phyloP scores from a whole-genome alignment of 1,139 yeast genomes.

The Scheffersomyces illinoinensis region DNA sequence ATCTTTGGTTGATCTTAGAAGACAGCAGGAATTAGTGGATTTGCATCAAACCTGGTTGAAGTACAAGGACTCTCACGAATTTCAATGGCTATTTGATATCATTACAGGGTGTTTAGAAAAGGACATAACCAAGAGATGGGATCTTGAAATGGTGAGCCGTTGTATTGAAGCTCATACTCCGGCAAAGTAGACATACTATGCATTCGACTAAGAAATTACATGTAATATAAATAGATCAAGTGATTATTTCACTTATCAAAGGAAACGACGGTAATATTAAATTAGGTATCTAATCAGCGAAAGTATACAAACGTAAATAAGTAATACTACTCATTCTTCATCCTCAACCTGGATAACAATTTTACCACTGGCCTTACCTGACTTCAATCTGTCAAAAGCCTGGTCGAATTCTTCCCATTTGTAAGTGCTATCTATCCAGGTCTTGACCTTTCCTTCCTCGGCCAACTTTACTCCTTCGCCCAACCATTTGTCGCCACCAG shows the following conservation, averaged over 20 bases:
- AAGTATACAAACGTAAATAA: neutral
- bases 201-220: neutral
- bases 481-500: conserved; percentile 15
- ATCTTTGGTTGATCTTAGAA: conserved; percentile 23
- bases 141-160: conserved; percentile 37
- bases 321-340: neutral
- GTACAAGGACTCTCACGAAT: conserved; percentile 19
- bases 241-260: neutral
- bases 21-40: conserved; percentile 17
- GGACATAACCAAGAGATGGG: conserved; percentile 54
- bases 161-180: conserved; percentile 3
- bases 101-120: conserved; percentile 56
- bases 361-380: conserved; percentile 62
- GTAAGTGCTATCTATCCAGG: conserved; percentile 55
- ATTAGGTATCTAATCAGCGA: neutral
- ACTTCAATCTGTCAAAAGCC: conserved; percentile 49
- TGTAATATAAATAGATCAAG: neutral
- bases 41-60: conserved; percentile 25
- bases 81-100: conserved; percentile 39
- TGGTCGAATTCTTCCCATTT: conserved; percentile 47
- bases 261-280: neutral
- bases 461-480: conserved; percentile 36
- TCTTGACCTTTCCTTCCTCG: conserved; percentile 39
- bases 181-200: neutral
- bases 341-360: conserved; percentile 40